Evolutionary conservation across 306 rosid species (phyloP).

Genomic region (Dalbergia oliveri): DNA sequence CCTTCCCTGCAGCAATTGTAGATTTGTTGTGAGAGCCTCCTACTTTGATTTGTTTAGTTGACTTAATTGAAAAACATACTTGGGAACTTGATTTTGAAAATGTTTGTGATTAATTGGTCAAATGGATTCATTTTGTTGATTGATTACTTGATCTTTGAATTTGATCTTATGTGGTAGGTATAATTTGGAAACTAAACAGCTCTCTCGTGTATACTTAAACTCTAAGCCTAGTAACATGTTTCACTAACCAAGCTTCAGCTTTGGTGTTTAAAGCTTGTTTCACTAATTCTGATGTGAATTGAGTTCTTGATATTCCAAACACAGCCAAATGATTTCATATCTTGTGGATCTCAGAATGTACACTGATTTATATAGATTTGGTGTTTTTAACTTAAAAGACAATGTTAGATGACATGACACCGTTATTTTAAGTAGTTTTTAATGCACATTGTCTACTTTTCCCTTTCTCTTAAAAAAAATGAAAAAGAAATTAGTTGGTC

Average conservation of each 20-base stretch:
- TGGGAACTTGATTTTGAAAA: neutral
- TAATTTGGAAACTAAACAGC: neutral
- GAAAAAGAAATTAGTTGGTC: neutral
- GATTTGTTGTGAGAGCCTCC: neutral
- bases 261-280: neutral
- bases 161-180: neutral
- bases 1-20: too few species aligned
- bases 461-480: too few species aligned
- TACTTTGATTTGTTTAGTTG: neutral
- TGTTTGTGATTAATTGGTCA: neutral
- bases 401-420: too few species aligned
- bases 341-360: neutral
- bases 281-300: neutral
- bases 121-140: neutral
- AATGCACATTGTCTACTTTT: too few species aligned
- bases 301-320: neutral
- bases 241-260: neutral
- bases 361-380: too few species aligned
- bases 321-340: neutral
- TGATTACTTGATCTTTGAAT: neutral
- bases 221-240: neutral
- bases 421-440: too few species aligned
- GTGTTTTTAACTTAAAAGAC: too few species aligned
- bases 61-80: neutral
- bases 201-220: neutral